Base-by-base conservation (phyloP, 768 basidiomycete species). In the Leucocoprinus leucothites region DNA sequence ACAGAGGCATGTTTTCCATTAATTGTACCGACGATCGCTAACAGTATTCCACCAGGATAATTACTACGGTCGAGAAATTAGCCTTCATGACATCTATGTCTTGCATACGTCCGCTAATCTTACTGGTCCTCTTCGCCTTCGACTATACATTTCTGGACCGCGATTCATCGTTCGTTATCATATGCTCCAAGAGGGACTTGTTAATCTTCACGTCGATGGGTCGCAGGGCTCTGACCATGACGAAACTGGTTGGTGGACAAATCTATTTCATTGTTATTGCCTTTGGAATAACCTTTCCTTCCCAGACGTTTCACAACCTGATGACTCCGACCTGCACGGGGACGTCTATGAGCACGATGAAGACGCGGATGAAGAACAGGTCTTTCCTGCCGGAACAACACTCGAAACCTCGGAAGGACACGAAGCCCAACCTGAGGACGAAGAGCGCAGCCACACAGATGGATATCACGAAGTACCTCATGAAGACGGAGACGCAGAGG, bases 101-200 rank as follows among this genome's bases (percentile, higher is more conserved):
- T 67, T 89, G 26, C 86, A 89, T 63, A 86, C 88, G 62, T 83
- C 79, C 56, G 79, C 81, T 63, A 79, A 79, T 58, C 67, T 86
- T 54, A 58, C 70, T 61, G 88, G 88, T 26, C 84, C 85, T 5
- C 75, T 90, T 48, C 84, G 84, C 40, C 71, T 89, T 42, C 75
- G 74, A 49, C 67, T 89, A 43, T 78, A 73, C 47, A 62, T 73
- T 8, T 61, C 67, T 26, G 58, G 67, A 0, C 83, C 87, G 31
- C 79, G 88, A 46, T 89, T 90, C 59, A 85, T 87, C 40, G 68
- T 76, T 25, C 84, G 84, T 45, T 90, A 85, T 63, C 84, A 82
- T 53, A 63, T 74, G 34, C 73, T 90, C 38, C 85, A 85, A 64
- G 82, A 82, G 34, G 77, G 85, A 57, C 70, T 87, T 47, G 67